A percentile compares a stretch with the other conserved stretches of the same genome.
These are phyloP conservation scores for Parmelia sp. DNA, from an alignment of 495 filamentous ascomycete genomes.

Conservation along the genomic window DNA sequence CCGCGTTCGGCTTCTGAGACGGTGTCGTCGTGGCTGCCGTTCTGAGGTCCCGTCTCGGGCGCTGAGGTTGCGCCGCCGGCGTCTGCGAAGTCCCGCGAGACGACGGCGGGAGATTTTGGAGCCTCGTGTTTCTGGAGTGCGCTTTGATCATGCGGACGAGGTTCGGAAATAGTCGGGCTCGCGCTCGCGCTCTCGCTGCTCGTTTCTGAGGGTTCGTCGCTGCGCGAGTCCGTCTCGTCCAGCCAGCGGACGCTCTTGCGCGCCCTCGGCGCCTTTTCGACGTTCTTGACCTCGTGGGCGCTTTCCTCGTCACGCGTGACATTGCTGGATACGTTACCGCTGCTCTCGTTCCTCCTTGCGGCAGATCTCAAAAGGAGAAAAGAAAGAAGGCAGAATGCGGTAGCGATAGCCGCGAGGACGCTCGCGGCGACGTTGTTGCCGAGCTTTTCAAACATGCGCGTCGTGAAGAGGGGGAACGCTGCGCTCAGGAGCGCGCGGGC, in stretches of 20 bases:
- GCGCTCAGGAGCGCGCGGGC: too few species aligned
- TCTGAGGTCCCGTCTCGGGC: neutral
- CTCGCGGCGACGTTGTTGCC: neutral
- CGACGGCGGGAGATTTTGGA: too few species aligned
- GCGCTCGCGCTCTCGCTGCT: neutral
- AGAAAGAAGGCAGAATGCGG: neutral
- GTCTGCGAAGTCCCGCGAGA: too few species aligned
- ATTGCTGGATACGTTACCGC: neutral
- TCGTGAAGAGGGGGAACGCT: neutral
- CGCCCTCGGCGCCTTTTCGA: neutral
- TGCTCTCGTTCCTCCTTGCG: neutral
- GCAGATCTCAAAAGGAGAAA: neutral
- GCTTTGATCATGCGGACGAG: too few species aligned
- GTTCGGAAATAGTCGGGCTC: neutral
- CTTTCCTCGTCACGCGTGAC: neutral
- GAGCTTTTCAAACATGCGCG: neutral
- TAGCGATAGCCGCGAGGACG: constrained; percentile 1
- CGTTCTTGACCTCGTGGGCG: neutral
- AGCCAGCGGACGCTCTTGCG: neutral
- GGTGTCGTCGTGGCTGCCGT: neutral
- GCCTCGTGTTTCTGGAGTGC: too few species aligned
- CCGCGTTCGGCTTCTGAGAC: neutral
- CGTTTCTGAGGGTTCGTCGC: neutral
- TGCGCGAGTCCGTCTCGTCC: neutral
- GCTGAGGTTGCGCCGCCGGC: too few species aligned